A percentile compares a stretch with the other conserved stretches of the same genome.
Evolutionary conservation across 371 early-diverging fungal species (phyloP).

Genomic region (Mucor sp.): DNA sequence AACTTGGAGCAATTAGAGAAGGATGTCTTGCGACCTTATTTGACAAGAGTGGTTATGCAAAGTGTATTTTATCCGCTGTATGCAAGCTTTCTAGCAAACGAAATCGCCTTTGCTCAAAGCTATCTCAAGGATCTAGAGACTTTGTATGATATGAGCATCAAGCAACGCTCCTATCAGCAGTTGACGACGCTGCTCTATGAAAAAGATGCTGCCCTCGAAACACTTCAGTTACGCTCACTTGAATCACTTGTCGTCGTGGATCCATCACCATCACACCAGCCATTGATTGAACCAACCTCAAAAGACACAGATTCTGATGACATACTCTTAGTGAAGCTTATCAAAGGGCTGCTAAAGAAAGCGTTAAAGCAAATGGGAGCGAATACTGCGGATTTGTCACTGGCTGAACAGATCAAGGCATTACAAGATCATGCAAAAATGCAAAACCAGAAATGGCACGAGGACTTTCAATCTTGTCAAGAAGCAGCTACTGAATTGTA

Average conservation of each 20-base stretch:
- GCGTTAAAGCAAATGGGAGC: not conserved
- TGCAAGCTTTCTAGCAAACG: not conserved
- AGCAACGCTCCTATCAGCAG: constrained; percentile 19
- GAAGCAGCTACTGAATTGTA: constrained; percentile 10
- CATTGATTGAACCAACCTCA: not conserved
- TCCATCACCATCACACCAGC: not conserved
- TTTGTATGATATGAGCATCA: not conserved
- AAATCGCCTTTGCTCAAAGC: not conserved
- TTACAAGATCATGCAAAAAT: not conserved
- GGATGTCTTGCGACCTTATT: constrained; percentile 5
- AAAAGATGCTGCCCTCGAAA: not conserved
- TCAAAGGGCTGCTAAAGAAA: not conserved
- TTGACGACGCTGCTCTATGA: not conserved
- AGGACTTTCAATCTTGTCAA: constrained; percentile 9
- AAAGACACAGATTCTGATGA: not conserved
- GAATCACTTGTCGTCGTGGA: not conserved
- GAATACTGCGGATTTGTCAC: not conserved
- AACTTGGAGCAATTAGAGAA: constrained; percentile 9
- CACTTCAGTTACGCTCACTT: not conserved
- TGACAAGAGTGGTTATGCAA: not conserved
- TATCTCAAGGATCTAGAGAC: not conserved
- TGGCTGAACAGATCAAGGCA: not conserved
- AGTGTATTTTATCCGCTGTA: not conserved
- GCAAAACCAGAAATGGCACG: constrained; percentile 5
- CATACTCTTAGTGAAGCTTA: not conserved